These are phyloP conservation scores for Didymella keratinophila DNA, from an alignment of 2,329 filamentous ascomycete genomes.

Conservation along the genomic window DNA sequence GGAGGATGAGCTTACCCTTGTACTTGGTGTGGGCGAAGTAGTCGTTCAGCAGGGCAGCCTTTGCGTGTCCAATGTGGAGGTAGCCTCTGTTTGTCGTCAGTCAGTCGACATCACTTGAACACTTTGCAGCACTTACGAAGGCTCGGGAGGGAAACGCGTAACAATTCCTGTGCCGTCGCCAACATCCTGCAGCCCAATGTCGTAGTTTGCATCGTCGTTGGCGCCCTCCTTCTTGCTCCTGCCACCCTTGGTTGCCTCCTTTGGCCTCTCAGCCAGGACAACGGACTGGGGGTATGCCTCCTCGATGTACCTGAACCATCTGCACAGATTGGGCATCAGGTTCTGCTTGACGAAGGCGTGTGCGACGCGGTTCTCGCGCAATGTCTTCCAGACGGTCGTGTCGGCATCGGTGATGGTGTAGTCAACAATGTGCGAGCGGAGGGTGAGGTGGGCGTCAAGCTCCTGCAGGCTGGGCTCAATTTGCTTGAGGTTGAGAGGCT, in stretches of 20 bases:
- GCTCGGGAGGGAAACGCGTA: conserved; percentile 92
- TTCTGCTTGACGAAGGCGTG: conserved; percentile 82
- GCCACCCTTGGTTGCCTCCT: conserved; percentile 60
- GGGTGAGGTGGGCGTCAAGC: conserved; percentile 85
- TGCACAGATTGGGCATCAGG: conserved; percentile 75
- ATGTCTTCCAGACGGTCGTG: conserved; percentile 80
- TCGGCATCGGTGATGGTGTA: conserved; percentile 81
- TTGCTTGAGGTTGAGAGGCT: conserved; percentile 78
- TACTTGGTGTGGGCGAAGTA: conserved; percentile 96
- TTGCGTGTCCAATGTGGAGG: conserved; percentile 94
- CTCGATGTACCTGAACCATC: conserved; percentile 91
- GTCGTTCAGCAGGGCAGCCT: conserved; percentile 91
- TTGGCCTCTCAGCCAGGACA: conserved; percentile 66
- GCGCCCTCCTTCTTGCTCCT: conserved; percentile 80
- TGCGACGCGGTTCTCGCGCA: conserved; percentile 85
- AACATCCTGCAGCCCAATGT: conserved; percentile 83
- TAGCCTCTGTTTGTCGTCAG: conserved; percentile 65
- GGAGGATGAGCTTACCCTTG: conserved; percentile 86
- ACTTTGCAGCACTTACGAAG: conserved; percentile 67
- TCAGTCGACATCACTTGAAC: not conserved
- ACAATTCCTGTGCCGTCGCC: conserved; percentile 79
- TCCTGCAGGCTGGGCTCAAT: conserved; percentile 77
- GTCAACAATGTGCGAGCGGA: conserved; percentile 85
- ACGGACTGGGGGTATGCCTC: conserved; percentile 79
- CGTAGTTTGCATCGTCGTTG: conserved; percentile 85